Percentiles rank a stretch among this genome's conserved stretches.
Evolutionary conservation across 1,284 basidiomycete genomes (phyloP).

Genomic region (Athelia psychrophila): DNA sequence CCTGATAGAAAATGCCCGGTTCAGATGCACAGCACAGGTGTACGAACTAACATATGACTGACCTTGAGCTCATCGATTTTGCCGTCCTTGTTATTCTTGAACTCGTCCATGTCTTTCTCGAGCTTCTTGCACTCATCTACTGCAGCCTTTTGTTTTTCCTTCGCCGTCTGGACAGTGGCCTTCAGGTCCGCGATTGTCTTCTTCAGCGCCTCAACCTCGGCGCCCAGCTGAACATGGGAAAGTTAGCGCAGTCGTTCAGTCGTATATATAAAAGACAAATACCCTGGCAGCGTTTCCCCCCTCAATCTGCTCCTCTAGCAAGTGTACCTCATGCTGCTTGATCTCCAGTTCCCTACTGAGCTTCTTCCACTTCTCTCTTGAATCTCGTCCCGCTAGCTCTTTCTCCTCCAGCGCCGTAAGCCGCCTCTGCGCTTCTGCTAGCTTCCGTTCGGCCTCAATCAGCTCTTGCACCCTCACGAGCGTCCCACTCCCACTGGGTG

Average conservation of each 20-base stretch:
- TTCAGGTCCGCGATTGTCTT: conserved; percentile 68
- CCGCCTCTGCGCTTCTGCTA: conserved; percentile 51
- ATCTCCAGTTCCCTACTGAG: conserved; percentile 79
- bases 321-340: conserved; percentile 82
- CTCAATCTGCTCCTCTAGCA: conserved; percentile 85
- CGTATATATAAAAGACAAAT: conserved; percentile 21
- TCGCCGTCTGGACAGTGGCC: conserved; percentile 60
- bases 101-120: conserved; percentile 97
- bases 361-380: conserved; percentile 69
- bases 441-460: conserved; percentile 50
- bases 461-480: conserved; percentile 88
- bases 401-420: conserved; percentile 60
- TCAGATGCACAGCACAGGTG: background rate
- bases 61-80: conserved; percentile 96
- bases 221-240: conserved; percentile 57
- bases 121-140: conserved; percentile 81
- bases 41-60: conserved; percentile 8
- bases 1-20: conserved; percentile 36
- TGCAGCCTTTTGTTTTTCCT: conserved; percentile 76
- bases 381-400: conserved; percentile 50
- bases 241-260: background rate
- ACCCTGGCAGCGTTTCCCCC: conserved; percentile 90
- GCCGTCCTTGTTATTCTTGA: conserved; percentile 97
- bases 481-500: conserved; percentile 74
- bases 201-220: conserved; percentile 78